Conservation (phyloP, 2,329 filamentous ascomycete species). For the Verticillium zaregamsianum region DNA sequence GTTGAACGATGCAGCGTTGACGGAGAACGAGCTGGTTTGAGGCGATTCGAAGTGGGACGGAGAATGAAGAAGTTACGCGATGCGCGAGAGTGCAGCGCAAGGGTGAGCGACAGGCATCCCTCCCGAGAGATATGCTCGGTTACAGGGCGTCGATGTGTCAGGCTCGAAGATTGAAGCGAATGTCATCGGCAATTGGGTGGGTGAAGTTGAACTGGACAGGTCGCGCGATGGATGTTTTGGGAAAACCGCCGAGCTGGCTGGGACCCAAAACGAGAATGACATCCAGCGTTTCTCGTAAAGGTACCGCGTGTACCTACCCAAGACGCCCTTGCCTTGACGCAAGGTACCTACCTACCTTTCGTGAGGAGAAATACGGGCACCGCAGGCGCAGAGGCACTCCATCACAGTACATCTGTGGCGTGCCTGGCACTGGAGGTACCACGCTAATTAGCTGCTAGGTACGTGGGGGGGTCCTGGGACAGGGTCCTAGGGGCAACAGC, state of each 20-base stretch:
- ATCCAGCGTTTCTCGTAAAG: too few relatives aligned
- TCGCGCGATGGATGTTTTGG: background rate
- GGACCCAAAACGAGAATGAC: background rate
- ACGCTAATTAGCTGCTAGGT: background rate
- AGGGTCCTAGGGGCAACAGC: too few relatives aligned
- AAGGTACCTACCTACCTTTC: too few relatives aligned
- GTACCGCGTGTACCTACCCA: background rate
- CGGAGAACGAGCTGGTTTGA: background rate
- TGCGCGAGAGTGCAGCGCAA: background rate
- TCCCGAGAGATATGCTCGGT: background rate
- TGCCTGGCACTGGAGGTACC: background rate
- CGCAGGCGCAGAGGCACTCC: background rate
- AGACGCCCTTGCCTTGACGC: background rate
- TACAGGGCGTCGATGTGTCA: background rate
- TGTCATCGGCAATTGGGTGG: background rate
- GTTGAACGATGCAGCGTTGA: background rate
- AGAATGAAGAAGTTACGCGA: background rate
- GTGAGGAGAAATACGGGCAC: background rate
- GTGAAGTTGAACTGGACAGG: background rate
- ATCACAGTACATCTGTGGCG: background rate
- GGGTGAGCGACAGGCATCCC: background rate
- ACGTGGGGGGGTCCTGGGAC: background rate
- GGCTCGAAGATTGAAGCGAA: background rate
- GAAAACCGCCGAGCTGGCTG: background rate
- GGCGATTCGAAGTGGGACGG: background rate